Evolutionary conservation across 2,329 filamentous ascomycete genomes (phyloP).

Genomic region (Xylariales sp.): DNA sequence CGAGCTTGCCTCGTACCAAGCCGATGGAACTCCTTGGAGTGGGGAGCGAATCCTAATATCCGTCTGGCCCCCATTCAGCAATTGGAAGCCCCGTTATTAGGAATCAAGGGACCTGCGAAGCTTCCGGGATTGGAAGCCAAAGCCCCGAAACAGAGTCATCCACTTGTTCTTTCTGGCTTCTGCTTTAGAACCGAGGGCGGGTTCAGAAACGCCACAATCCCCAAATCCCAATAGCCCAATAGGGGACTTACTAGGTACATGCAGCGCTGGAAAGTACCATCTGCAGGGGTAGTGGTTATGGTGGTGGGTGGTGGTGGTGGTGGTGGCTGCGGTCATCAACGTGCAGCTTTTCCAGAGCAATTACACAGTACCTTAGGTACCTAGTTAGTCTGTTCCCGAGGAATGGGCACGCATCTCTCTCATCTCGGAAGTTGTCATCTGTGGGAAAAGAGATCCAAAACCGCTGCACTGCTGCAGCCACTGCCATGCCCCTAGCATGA

Average conservation of each 20-base stretch:
- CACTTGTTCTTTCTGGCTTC: slow-evolving; percentile 11
- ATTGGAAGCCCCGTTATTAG: slow-evolving; percentile 2
- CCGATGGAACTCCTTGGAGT: slow-evolving; percentile 3
- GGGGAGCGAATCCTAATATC: slow-evolving; percentile 2
- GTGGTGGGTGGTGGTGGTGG: too few species aligned
- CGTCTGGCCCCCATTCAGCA: neutral
- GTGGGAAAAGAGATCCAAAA: too few species aligned
- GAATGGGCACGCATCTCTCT: too few species aligned
- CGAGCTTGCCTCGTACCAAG: neutral
- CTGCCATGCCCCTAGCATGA: slow-evolving; percentile 4
- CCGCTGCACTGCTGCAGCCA: neutral
- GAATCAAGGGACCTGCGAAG: neutral
- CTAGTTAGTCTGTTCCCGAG: too few species aligned
- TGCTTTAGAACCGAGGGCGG: slow-evolving; percentile 3
- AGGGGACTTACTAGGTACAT: too few species aligned
- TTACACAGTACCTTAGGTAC: too few species aligned
- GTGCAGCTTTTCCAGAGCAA: too few species aligned
- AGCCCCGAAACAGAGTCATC: slow-evolving; percentile 1
- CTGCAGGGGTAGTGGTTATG: too few species aligned
- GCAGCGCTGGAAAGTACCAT: too few species aligned
- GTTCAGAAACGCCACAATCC: slow-evolving; percentile 5
- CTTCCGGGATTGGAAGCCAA: slow-evolving; percentile 1
- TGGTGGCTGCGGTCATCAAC: too few species aligned
- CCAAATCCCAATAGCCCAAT: too few species aligned
- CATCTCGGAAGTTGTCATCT: neutral